Conservation (phyloP, 75 land plant genomes). For the Picea sitchensis region DNA sequence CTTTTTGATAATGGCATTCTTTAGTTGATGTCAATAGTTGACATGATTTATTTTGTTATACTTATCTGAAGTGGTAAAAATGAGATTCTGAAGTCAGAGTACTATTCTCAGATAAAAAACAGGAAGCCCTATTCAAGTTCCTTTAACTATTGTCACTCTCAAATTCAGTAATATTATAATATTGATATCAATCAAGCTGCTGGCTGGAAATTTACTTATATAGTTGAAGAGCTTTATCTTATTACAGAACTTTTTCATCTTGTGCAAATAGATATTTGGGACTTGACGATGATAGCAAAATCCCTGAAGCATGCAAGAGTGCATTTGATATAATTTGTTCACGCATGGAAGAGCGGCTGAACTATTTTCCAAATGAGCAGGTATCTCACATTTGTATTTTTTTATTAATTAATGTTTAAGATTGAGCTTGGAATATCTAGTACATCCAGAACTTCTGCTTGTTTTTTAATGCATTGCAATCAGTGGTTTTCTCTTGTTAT, state of each 20-base stretch:
- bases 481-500: not conserved
- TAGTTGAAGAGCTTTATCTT: too few relatives aligned
- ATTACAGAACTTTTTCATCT: not conserved
- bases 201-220: not conserved
- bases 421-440: not conserved
- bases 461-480: not conserved
- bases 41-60: not conserved
- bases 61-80: too few relatives aligned
- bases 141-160: too few relatives aligned
- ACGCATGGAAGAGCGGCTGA: conserved; percentile 86
- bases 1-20: not conserved
- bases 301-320: conserved; percentile 63
- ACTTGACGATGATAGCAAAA: conserved; percentile 50
- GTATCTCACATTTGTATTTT: conserved; percentile 20
- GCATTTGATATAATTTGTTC: conserved; percentile 86
- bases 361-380: conserved; percentile 73
- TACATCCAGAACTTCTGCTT: not conserved
- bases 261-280: conserved; percentile 67
- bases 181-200: not conserved
- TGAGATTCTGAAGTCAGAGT: too few relatives aligned
- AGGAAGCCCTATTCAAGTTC: too few relatives aligned
- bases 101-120: too few relatives aligned
- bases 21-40: not conserved
- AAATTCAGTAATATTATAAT: not conserved
- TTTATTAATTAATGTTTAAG: not conserved